Percentiles rank a stretch among this genome's conserved stretches.
These are phyloP conservation scores for Penicillium angulare DNA, from an alignment of 495 filamentous ascomycete species.

Conservation along the genomic window DNA sequence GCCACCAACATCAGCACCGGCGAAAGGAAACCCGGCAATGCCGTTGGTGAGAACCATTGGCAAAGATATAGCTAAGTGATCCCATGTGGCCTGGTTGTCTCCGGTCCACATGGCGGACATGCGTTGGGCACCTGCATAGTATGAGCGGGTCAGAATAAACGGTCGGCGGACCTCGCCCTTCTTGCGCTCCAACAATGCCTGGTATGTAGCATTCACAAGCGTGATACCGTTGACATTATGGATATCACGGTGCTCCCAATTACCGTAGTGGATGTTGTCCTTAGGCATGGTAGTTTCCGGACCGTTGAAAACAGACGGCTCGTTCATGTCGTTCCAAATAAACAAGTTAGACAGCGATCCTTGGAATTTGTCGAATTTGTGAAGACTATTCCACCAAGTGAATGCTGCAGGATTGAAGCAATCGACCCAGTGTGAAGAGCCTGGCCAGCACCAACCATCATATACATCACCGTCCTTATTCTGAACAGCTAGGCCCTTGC, in stretches of 20 bases:
- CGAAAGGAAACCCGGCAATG: conserved; percentile 89
- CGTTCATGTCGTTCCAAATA: conserved; percentile 99
- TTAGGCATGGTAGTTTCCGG: conserved; percentile 96
- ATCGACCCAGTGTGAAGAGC: conserved; percentile 93
- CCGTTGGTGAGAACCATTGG: conserved; percentile 93
- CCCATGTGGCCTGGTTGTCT: conserved; percentile 92
- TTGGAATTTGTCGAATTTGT: conserved; percentile 83
- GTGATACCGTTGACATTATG: conserved; percentile 96
- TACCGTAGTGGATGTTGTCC: conserved; percentile 86
- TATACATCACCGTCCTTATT: conserved; percentile 89
- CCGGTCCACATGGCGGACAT: conserved; percentile 97
- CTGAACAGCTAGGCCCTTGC: conserved; percentile 74
- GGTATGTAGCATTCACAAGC: conserved; percentile 87
- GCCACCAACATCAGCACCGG: conserved; percentile 93
- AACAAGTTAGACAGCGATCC: conserved; percentile 79
- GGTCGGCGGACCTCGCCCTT: conserved; percentile 76
- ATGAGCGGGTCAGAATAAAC: conserved; percentile 89
- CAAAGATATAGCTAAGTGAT: conserved; percentile 78
- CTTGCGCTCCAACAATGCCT: conserved; percentile 77
- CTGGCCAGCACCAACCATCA: conserved; percentile 98
- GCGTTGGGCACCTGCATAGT: conserved; percentile 86
- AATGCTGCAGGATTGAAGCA: conserved; percentile 84
- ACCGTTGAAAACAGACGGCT: conserved; percentile 97
- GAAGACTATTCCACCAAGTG: conserved; percentile 85
- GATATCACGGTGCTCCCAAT: conserved; percentile 96